Evolutionary conservation across 345 rosid species (phyloP), one percentile per base, ranked within the genome.

Genomic region (Jatropha curcas): DNA sequence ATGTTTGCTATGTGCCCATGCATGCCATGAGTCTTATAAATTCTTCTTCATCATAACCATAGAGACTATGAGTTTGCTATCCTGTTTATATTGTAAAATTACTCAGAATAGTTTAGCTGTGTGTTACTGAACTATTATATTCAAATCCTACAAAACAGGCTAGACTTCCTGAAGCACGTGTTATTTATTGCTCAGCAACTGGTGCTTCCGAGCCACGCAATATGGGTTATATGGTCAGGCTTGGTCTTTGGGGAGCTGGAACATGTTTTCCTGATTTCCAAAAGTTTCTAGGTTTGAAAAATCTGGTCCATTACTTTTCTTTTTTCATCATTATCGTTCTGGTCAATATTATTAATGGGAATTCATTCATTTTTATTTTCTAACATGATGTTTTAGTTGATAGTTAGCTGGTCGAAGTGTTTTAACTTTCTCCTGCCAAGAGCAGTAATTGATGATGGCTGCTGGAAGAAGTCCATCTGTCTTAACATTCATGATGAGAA

Each of bases 131-230:
- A 77, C 76, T 75, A 50, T 67, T 60, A 71, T 70, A 60, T 71
- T 73, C 62, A 53, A 80, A 70, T 81, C 37, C 69, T 76, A 67
- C 76, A 64, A 71, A 56, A 80, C 97, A 94, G 99, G 97, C 92
- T 82, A 88, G 90, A 70, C 92, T 92, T 73, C 97, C 96, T 73
- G 97, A 92, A 73, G 95, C 98, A 77, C 94, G 97, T 81, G 94
- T 92, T 74, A 79, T 95, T 76, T 92, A 95, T 86, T 95, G 99
- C 88, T 95, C 99, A 59, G 99, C 98, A 66, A 95, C 98, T 84
- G 98, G 99, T 77, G 99, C 99, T 78, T 95, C 99, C 74, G 99
- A 95, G 84, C 98, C 99, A 61, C 95, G 99, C 71, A 95, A 95
- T 82, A 79, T 95, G 98, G 99, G 98, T 67, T 95, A 95, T 82